Percentiles rank a stretch among this genome's conserved stretches.
Conservation (phyloP, 208 protist genomes). For the Leishmania guyanensis region DNA sequence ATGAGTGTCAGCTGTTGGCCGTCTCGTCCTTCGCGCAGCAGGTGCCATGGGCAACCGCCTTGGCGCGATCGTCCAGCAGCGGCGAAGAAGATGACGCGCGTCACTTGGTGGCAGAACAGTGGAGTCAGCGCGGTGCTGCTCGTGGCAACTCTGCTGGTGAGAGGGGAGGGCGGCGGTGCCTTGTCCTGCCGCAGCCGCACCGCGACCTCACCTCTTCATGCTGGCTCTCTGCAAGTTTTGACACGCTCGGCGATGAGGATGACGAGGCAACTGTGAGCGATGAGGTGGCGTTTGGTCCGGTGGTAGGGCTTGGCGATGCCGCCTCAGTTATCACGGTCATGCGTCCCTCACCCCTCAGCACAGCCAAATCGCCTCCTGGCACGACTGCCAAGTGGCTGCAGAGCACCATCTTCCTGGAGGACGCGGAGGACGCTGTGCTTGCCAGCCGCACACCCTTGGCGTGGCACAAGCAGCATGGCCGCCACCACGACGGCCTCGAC, state of each 20-base stretch:
- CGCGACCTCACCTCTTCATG: constrained; percentile 37
- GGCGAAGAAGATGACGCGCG: neutral
- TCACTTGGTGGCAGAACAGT: neutral
- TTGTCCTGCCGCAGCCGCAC: constrained; percentile 31
- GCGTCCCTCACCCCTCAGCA: constrained; percentile 5
- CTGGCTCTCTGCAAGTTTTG: constrained; percentile 25
- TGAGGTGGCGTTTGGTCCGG: neutral
- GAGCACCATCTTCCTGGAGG: constrained; percentile 24
- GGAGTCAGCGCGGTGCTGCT: neutral
- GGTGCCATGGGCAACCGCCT: neutral
- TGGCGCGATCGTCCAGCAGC: neutral
- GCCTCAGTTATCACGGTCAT: constrained; percentile 7
- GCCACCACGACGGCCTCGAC: neutral
- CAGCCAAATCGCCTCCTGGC: neutral
- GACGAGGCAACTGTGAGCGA: neutral
- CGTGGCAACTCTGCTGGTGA: neutral
- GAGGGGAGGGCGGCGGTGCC: neutral
- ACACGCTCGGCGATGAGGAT: no score
- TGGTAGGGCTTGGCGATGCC: constrained; percentile 11
- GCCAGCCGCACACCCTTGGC: neutral
- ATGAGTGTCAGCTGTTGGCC: constrained; percentile 28
- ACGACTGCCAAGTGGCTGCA: constrained; percentile 3
- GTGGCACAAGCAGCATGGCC: neutral
- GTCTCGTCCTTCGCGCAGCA: constrained; percentile 5
- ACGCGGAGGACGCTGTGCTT: constrained; percentile 9